These are phyloP conservation scores for Dictyostelium brefeldianum DNA, from an alignment of 78 protist genomes.

Conservation along the genomic window DNA sequence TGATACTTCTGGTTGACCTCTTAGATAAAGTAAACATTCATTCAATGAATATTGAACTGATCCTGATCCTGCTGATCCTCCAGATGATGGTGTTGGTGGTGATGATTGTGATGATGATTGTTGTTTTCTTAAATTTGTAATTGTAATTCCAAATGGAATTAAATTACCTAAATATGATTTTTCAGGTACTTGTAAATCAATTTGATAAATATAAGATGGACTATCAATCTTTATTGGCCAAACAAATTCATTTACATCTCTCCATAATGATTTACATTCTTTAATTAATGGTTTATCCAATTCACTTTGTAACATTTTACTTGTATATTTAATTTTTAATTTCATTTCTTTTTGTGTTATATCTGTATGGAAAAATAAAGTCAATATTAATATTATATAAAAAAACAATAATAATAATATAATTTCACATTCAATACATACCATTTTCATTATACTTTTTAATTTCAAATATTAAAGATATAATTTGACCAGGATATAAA, in stretches of 20 bases:
- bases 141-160: slow-evolving; percentile 47
- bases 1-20: slow-evolving; percentile 74
- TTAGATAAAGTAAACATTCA: slow-evolving; percentile 46
- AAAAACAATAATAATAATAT: not conserved
- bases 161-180: slow-evolving; percentile 18
- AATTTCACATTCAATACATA: not conserved
- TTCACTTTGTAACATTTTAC: slow-evolving; percentile 31
- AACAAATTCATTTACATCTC: slow-evolving; percentile 34
- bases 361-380: not conserved
- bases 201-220: slow-evolving; percentile 35
- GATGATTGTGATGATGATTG: not conserved
- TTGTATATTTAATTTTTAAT: slow-evolving; percentile 42
- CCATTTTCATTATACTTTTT: slow-evolving; percentile 44
- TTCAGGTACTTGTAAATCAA: slow-evolving; percentile 1
- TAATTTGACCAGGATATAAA: slow-evolving; percentile 58
- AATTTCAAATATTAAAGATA: slow-evolving; percentile 60
- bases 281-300: not conserved
- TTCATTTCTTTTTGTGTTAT: not conserved
- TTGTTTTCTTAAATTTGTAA: slow-evolving; percentile 25
- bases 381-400: not conserved
- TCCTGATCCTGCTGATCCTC: not conserved
- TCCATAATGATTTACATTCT: slow-evolving; percentile 75
- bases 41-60: slow-evolving; percentile 21
- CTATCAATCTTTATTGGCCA: slow-evolving; percentile 43
- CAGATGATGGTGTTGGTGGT: not conserved